Evolutionary conservation across 2,329 filamentous ascomycete genomes (phyloP), one percentile per base, ranked within the genome.

Genomic region (Diplocarpon mali): DNA sequence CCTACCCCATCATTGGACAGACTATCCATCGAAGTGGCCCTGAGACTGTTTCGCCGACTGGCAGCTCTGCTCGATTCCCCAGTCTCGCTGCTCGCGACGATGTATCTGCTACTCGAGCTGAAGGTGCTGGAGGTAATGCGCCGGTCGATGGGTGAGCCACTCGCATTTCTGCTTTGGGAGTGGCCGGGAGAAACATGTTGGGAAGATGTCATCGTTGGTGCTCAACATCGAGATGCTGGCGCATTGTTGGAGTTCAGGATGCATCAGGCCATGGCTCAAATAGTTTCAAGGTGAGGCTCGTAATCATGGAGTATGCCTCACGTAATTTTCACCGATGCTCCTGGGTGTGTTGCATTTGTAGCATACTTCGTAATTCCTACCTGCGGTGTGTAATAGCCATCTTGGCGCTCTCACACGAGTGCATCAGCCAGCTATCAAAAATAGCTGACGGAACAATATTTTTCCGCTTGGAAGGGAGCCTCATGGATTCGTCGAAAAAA

Each of bases 31-130:
- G 27, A 30, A 28, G 36, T 46, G 12, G 45, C 47, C 17, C 44
- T 47, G 24, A 49, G 39, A 36, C 53, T 57, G 40, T 53, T 52
- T 42, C 52, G 49, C 27, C 58, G 51, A 46, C 63, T 65, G 3
- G 56, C 61, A n/a, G 60, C 52, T 12, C 57, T 58, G 49, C 67
- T 73, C 43, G 70, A 66, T 53, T 70, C 69, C 49, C 66, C 68
- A 8, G 64, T 64, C 36, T 71, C 69, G 53, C 67, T 64, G 54
- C 65, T 67, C 11, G 54, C 59, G 48, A 59, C 53, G 51, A 64
- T 65, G 40, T 38, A 62, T 58, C 51, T 60, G 56, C 49, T 45
- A 5, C 38, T 49, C 1, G 49, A 48, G 29, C 49, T 54, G 8
- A 50, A 53, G 2, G 51, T 52, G 39, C 52, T 56, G 28, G 49